Percentiles rank a stretch among this genome's conserved stretches.
These are phyloP conservation scores for Chlamydomonas sphaeroides DNA, from an alignment of 139 green algal genomes.

Conservation along the genomic window DNA sequence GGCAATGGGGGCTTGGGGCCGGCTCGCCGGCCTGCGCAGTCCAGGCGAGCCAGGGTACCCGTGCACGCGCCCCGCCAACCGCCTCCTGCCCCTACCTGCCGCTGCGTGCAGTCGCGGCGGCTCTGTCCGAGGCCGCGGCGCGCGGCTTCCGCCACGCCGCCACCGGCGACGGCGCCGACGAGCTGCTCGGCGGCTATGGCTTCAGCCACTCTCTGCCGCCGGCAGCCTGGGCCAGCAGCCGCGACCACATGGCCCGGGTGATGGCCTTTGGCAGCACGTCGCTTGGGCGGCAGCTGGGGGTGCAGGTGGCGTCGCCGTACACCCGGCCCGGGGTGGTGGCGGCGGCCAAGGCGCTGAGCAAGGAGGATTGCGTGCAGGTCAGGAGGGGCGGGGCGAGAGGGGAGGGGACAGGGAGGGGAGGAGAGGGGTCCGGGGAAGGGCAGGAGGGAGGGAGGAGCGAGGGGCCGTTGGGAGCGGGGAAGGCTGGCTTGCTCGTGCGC, in stretches of 20 bases:
- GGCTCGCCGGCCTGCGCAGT: too few relatives aligned
- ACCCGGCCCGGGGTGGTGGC: background rate
- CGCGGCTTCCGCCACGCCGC: constrained; percentile 47
- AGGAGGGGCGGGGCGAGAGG: too few relatives aligned
- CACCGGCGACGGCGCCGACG: constrained; percentile 55
- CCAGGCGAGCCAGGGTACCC: too few relatives aligned
- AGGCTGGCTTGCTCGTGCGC: too few relatives aligned
- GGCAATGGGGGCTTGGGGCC: too few relatives aligned
- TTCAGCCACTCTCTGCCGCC: constrained; percentile 25
- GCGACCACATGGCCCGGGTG: constrained; percentile 8
- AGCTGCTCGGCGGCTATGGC: constrained; percentile 56
- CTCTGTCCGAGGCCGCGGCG: constrained; percentile 42
- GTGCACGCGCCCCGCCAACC: too few relatives aligned
- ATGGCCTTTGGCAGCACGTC: constrained; percentile 29
- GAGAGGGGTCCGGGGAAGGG: too few relatives aligned
- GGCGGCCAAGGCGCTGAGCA: background rate
- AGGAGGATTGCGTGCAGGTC: constrained; percentile 30
- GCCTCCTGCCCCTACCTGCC: background rate
- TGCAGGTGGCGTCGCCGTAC: constrained; percentile 27
- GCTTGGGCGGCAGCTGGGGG: background rate
- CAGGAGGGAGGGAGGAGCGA: too few relatives aligned
- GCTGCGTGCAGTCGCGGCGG: constrained; percentile 31
- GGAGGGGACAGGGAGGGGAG: too few relatives aligned
- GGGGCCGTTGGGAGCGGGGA: too few relatives aligned
- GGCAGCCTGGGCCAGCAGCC: background rate